Conservation (phyloP, 208 protist species). For the Entamoeba invadens region DNA sequence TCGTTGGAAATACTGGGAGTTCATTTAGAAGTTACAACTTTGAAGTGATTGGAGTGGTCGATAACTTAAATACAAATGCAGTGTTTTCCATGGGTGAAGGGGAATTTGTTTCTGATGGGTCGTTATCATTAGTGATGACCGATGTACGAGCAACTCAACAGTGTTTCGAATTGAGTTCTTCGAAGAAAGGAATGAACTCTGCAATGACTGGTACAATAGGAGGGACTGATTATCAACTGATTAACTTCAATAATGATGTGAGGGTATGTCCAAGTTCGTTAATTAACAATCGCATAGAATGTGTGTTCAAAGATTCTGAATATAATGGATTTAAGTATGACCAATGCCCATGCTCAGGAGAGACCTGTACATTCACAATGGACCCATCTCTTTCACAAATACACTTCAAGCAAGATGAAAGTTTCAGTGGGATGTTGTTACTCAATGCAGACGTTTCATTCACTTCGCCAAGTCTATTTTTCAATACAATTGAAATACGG, state of each 20-base stretch:
- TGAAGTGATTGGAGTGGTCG: not conserved
- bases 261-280: not conserved
- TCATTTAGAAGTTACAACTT: not conserved
- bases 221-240: too few species aligned
- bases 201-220: not conserved
- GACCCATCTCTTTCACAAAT: not conserved
- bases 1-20: not conserved
- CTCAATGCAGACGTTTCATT: not conserved
- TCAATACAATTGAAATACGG: not conserved
- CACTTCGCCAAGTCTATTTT: not conserved
- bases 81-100: not conserved
- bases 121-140: not conserved
- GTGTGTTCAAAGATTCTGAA: not conserved
- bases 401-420: not conserved
- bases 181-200: not conserved
- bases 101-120: not conserved
- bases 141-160: not conserved
- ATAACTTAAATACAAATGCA: not conserved
- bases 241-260: not conserved
- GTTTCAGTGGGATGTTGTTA: not conserved
- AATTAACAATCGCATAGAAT: not conserved
- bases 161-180: not conserved
- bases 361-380: not conserved
- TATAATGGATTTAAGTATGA: not conserved
- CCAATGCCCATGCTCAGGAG: not conserved